These are phyloP conservation scores for Trichoderma citrinoviride DNA, from an alignment of 2,329 filamentous ascomycete species.

Conservation along the genomic window DNA sequence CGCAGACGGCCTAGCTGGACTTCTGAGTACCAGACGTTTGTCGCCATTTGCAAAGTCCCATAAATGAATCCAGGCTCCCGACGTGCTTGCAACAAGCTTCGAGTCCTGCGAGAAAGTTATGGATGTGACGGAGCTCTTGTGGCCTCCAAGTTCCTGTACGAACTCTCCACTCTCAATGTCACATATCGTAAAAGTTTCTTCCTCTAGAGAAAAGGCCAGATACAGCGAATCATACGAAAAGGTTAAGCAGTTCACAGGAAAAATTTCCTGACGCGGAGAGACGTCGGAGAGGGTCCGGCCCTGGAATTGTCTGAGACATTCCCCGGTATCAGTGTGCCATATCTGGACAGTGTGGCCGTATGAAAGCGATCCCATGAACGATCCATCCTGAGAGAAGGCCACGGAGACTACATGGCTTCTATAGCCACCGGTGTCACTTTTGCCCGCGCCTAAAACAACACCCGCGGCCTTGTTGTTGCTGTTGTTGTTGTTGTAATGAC, in stretches of 20 bases:
- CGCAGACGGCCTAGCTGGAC: no score
- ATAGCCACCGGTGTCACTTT: background rate
- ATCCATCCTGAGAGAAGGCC: background rate
- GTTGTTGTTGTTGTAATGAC: background rate
- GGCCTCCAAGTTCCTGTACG: no score
- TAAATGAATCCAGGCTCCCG: no score
- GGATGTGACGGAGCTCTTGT: no score
- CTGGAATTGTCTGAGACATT: background rate
- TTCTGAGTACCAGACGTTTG: no score
- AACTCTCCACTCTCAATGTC: no score
- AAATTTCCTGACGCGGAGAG: background rate
- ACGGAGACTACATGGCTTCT: background rate
- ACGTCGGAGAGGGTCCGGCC: background rate
- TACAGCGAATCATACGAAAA: background rate
- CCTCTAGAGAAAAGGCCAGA: background rate
- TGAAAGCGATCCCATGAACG: background rate
- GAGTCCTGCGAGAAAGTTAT: no score
- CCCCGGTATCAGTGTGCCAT: background rate
- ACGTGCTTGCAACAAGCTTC: no score
- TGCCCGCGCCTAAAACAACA: no score
- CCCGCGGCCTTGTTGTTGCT: background rate
- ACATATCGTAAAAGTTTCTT: no score
- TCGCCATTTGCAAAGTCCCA: no score
- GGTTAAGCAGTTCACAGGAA: background rate
- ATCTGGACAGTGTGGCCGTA: background rate